Percentiles rank a stretch among this genome's conserved stretches.
phyloP scores from a whole-genome alignment of 1,139 yeast species.

The Arxiozyma slooffiae region DNA sequence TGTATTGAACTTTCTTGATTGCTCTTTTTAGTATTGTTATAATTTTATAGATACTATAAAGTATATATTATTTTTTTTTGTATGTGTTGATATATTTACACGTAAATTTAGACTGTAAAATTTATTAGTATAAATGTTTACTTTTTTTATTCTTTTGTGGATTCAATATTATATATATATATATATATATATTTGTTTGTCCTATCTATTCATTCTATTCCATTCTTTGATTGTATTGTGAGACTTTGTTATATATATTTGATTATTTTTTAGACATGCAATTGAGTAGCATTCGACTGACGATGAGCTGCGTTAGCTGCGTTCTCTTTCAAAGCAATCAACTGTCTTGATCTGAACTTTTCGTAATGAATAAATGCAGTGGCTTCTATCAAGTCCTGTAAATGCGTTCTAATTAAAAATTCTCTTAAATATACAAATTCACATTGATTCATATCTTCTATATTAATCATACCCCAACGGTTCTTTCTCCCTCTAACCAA shows the following conservation, averaged over 20 bases:
- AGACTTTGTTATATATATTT: not conserved
- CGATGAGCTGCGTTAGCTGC: conserved; percentile 34
- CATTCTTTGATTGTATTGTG: not conserved
- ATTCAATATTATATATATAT: no score
- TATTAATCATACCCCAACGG: conserved; percentile 84
- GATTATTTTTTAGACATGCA: not conserved
- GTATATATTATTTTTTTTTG: not conserved
- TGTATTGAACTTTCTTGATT: not conserved
- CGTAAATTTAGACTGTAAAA: not conserved
- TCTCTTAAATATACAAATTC: conserved; percentile 91
- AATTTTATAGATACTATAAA: not conserved
- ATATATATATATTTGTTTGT: not conserved
- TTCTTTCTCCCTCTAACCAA: conserved; percentile 83
- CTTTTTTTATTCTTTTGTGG: not conserved
- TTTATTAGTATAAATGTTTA: no score
- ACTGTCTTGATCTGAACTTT: conserved; percentile 84
- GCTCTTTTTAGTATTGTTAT: not conserved
- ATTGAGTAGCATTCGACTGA: conserved; percentile 14
- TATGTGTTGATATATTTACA: not conserved
- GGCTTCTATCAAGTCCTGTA: conserved; percentile 91
- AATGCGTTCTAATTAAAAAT: conserved; percentile 87
- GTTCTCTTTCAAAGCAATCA: conserved; percentile 86
- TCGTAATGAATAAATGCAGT: conserved; percentile 87
- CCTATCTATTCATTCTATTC: not conserved
- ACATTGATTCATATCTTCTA: conserved; percentile 90